Conservation (phyloP, 2,329 filamentous ascomycete genomes). For the Hirsutella thompsonii region DNA sequence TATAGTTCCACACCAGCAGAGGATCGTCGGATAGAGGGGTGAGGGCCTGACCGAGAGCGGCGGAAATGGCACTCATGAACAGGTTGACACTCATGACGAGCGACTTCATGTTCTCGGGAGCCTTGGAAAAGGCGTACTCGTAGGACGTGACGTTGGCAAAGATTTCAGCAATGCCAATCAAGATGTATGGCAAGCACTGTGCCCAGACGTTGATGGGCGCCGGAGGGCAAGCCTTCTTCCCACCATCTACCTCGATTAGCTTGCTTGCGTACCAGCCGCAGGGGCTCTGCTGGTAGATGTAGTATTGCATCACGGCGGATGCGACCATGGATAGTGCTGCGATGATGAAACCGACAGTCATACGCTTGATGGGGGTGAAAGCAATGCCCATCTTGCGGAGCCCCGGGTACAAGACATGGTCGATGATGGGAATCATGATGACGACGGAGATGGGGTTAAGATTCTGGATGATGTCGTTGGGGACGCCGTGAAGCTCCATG, state of each 20-base stretch:
- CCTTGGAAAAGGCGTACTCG: conserved; percentile 68
- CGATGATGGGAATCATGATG: conserved; percentile 61
- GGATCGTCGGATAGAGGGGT: conserved; percentile 50
- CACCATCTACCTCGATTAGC: conserved; percentile 6
- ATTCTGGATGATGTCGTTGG: conserved; percentile 68
- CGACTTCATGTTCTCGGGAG: conserved; percentile 68
- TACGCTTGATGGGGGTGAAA: conserved; percentile 67
- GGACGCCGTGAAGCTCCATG: conserved; percentile 56
- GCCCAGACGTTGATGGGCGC: conserved; percentile 54
- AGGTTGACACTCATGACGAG: conserved; percentile 59
- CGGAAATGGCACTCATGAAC: conserved; percentile 57
- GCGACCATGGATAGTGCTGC: conserved; percentile 49
- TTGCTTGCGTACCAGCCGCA: conserved; percentile 44
- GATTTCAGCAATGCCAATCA: conserved; percentile 39
- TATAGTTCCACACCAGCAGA: conserved; percentile 61
- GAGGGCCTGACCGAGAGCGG: conserved; percentile 58
- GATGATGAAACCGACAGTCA: conserved; percentile 56
- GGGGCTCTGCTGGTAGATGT: conserved; percentile 49
- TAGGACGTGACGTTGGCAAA: conserved; percentile 46
- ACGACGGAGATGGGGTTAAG: conserved; percentile 64
- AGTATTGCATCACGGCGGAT: conserved; percentile 43
- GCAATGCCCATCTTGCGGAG: conserved; percentile 49
- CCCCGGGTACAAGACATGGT: conserved; percentile 55
- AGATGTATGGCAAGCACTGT: conserved; percentile 36
- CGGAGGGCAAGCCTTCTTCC: conserved; percentile 32